Percentiles rank a stretch among this genome's conserved stretches.
These are phyloP conservation scores for Kwoniella dendrophila DNA, from an alignment of 768 basidiomycete genomes.

Conservation along the genomic window DNA sequence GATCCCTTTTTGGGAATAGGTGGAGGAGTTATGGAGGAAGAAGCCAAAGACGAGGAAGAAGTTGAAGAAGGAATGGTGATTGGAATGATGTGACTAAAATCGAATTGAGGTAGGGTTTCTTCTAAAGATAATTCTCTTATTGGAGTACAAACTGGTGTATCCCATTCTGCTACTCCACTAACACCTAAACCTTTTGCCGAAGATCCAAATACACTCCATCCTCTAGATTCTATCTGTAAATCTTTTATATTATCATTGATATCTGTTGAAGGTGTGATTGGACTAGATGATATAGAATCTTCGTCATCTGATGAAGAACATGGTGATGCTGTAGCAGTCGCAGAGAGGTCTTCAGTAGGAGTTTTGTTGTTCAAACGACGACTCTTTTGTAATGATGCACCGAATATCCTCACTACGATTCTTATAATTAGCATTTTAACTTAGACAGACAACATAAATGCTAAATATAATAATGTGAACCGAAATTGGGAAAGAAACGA, in stretches of 20 bases:
- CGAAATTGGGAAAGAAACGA: neutral
- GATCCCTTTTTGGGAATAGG: conserved; percentile 1
- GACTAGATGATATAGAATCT: conserved; percentile 28
- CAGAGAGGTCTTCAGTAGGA: too few relatives aligned
- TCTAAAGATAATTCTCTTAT: conserved; percentile 5
- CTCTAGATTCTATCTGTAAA: conserved; percentile 9
- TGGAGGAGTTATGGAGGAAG: conserved; percentile 1
- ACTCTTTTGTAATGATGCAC: conserved; percentile 31
- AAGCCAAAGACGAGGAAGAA: neutral
- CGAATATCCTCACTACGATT: conserved; percentile 37
- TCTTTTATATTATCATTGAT: too few relatives aligned
- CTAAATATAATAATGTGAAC: neutral
- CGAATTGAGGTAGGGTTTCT: conserved; percentile 5
- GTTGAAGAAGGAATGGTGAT: neutral
- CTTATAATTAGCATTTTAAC: neutral
- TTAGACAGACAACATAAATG: neutral
- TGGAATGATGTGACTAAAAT: conserved; percentile 9
- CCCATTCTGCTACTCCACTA: conserved; percentile 30
- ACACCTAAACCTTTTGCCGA: conserved; percentile 25
- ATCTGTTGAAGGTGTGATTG: conserved; percentile 25
- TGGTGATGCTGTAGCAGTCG: too few relatives aligned
- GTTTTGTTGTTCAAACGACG: conserved; percentile 31
- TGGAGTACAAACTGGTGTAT: conserved; percentile 10
- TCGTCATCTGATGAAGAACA: conserved; percentile 37
- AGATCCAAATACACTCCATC: conserved; percentile 22